Evolutionary conservation across 176 grass and related monocot species (phyloP).

Genomic region (Musa schizocarpa): DNA sequence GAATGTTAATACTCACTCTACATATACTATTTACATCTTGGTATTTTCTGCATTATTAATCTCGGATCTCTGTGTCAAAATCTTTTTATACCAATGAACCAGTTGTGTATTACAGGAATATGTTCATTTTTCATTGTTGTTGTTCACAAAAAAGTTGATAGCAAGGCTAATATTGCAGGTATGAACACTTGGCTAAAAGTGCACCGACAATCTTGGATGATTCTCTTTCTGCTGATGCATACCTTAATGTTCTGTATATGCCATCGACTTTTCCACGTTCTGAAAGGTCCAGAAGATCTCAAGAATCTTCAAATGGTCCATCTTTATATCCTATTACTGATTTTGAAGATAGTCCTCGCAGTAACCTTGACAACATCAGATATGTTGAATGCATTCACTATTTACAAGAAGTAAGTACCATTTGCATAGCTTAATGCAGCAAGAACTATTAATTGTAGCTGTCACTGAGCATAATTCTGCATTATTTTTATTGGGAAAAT

Average conservation of each 20-base stretch:
- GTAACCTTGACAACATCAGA: slow-evolving; percentile 70
- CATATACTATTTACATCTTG: not conserved
- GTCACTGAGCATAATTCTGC: not conserved
- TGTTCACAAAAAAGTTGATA: slow-evolving; percentile 13
- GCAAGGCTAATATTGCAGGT: slow-evolving; percentile 47
- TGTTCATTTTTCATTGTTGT: not conserved
- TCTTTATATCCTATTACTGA: slow-evolving; percentile 33
- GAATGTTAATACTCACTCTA: not conserved
- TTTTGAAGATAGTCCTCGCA: slow-evolving; percentile 66
- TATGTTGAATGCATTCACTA: slow-evolving; percentile 91
- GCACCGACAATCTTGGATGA: slow-evolving; percentile 86
- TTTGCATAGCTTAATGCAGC: not conserved
- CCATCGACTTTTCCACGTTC: slow-evolving; percentile 88
- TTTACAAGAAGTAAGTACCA: slow-evolving; percentile 74
- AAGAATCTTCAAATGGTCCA: slow-evolving; percentile 37
- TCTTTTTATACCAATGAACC: not conserved
- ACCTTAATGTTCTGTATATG: slow-evolving; percentile 91
- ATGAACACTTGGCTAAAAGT: slow-evolving; percentile 86
- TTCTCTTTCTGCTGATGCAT: slow-evolving; percentile 96
- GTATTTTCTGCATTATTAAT: not conserved
- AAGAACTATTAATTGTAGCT: not conserved
- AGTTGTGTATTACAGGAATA: not conserved
- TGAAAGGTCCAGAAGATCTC: slow-evolving; percentile 55
- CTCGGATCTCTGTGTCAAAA: not conserved
- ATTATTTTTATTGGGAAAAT: not conserved